Percentiles rank a stretch among this genome's conserved stretches.
Evolutionary conservation across 2,329 filamentous ascomycete species (phyloP).

Genomic region (Ceratocystis harringtonii): DNA sequence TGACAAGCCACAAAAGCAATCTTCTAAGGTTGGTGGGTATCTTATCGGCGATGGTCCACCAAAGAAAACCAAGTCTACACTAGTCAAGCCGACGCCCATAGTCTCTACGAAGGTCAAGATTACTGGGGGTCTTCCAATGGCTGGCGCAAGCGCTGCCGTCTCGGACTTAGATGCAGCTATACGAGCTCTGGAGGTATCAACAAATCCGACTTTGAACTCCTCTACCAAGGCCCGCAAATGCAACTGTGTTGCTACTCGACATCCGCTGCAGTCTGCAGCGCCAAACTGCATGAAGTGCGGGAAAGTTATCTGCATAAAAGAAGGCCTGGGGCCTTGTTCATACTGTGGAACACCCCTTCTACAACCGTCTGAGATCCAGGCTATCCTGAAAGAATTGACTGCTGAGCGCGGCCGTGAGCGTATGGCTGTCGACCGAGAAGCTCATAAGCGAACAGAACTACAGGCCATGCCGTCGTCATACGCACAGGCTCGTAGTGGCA

Average conservation of each 20-base stretch:
- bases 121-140: constrained; percentile 66
- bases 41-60: constrained; percentile 61
- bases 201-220: constrained; percentile 55
- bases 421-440: constrained; percentile 64
- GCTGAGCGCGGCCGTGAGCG: constrained; percentile 78
- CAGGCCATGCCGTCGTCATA: constrained; percentile 47
- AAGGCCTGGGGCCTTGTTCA: constrained; percentile 86
- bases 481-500: constrained; percentile 30
- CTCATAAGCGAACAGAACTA: constrained; percentile 51
- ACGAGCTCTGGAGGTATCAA: constrained; percentile 75
- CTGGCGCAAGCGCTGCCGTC: constrained; percentile 60
- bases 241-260: constrained; percentile 74
- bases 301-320: constrained; percentile 88
- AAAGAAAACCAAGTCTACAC: constrained; percentile 28
- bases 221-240: constrained; percentile 52
- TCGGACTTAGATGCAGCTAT: constrained; percentile 68
- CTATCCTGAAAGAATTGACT: constrained; percentile 69
- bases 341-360: constrained; percentile 70
- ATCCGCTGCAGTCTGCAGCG: constrained; percentile 77
- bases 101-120: constrained; percentile 51
- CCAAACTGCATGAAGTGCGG: constrained; percentile 88
- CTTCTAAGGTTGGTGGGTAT: constrained; percentile 53
- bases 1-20: constrained; percentile 38
- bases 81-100: constrained; percentile 36
- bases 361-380: constrained; percentile 56